Evolutionary conservation across 2,329 filamentous ascomycete genomes (phyloP), one percentile per base, ranked within the genome.

Genomic region (Paramyrothecium sp.): DNA sequence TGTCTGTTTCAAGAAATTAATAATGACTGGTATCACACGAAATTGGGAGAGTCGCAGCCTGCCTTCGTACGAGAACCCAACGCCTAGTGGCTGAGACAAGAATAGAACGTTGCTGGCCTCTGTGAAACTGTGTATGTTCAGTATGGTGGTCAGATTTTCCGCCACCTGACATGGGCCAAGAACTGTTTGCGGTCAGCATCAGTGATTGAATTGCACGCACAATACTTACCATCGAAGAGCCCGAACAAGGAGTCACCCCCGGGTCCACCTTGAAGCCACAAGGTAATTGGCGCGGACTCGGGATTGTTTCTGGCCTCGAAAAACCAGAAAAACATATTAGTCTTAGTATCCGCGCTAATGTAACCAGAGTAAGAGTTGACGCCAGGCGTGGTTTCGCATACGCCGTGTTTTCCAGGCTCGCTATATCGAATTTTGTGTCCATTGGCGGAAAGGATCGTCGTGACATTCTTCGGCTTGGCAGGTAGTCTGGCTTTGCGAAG

Each of bases 211-310:
- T 10, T 4, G 4, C 26, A 10, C 26, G 4, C 10, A 10, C 26
- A 30, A 12, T 44, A 16, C 38, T 44, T 16, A 44, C 38, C 5
- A 44, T 60, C 51, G 16, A 61, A 61, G 5, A 63, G 16, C 1
- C 61, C 61, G 30, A 63, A 60, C 48, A 63, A 48, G 2, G 61
- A 63, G 22, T 62, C 60, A 26, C 75, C 75, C 7, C 84, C 84
- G 3, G 84, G 84, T 1, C 84, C 84, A 22, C 84, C 84, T 66
- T 85, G 85, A 54, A 87, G 71, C 79, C 80, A 85, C 63, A 84
- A 77, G 2, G 78, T 81, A 54, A 84, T 65, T 55, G 58, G 61
- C 13, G 57, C 56, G 20, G 50, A 55, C 22, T 60, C 61, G 3
- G 64, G 57, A 3, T 61, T 59, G 10, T 61, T 60, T n/a, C 65